Evolutionary conservation across 2,329 filamentous ascomycete species (phyloP).

Genomic region (Fusarium sterilihyphosum): DNA sequence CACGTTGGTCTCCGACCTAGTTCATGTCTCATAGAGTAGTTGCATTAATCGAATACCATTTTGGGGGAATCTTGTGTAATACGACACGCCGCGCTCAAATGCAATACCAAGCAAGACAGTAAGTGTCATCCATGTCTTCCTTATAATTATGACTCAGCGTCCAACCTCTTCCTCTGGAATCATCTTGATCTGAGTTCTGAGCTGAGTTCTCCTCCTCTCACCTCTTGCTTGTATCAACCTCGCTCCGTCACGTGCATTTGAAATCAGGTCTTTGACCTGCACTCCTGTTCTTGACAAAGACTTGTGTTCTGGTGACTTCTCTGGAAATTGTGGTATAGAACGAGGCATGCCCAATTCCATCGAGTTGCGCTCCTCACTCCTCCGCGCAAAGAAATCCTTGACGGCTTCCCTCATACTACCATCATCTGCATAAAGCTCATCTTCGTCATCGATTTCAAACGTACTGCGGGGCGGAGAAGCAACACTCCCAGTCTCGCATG

Average conservation of each 20-base stretch:
- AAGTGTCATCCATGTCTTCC: not conserved
- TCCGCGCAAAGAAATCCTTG: conserved; percentile 38
- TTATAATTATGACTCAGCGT: not conserved
- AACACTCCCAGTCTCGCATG: conserved; percentile 18
- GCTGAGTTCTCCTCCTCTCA: conserved; percentile 49
- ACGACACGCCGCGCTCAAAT: conserved; percentile 33
- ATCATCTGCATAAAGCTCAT: conserved; percentile 29
- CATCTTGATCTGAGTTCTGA: conserved; percentile 51
- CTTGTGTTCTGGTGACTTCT: conserved; percentile 11
- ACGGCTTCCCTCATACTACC: conserved; percentile 30
- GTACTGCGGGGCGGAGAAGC: conserved; percentile 41
- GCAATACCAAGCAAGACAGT: conserved; percentile 11
- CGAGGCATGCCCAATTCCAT: conserved; percentile 17
- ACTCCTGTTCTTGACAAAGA: conserved; percentile 35
- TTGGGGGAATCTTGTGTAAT: conserved; percentile 25
- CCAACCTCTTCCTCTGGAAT: conserved; percentile 42
- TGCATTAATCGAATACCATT: conserved; percentile 1
- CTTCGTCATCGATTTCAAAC: conserved; percentile 49
- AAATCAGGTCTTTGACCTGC: conserved; percentile 40
- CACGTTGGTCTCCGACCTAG: not conserved
- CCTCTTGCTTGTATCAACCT: conserved; percentile 37
- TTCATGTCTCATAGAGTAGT: not conserved
- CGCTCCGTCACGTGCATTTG: conserved; percentile 38
- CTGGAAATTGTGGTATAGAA: conserved; percentile 10
- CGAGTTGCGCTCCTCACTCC: conserved; percentile 36